These are phyloP conservation scores for Trypanosomatidae sp. DNA, from an alignment of 208 protist genomes.

Conservation along the genomic window DNA sequence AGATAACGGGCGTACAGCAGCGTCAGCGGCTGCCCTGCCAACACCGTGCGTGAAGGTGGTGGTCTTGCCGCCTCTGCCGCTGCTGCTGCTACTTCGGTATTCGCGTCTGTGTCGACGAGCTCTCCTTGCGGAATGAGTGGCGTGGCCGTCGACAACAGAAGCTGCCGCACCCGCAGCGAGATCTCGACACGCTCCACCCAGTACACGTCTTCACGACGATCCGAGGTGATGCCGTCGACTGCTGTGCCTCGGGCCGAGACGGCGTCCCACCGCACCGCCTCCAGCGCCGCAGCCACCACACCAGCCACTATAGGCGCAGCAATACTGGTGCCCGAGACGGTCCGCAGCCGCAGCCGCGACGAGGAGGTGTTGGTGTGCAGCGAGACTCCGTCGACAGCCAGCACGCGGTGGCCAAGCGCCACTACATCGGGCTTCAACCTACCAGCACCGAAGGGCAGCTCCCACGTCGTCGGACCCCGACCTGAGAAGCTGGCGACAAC, in stretches of 20 bases:
- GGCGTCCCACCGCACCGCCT: conserved; percentile 24
- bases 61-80: background rate
- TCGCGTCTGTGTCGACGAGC: no score
- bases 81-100: no score
- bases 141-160: conserved; percentile 11
- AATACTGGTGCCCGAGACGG: conserved; percentile 93
- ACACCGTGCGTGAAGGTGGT: background rate
- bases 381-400: conserved; percentile 24
- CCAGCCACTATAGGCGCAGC: conserved; percentile 96
- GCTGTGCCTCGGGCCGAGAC: background rate
- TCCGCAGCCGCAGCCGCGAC: conserved; percentile 25
- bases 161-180: conserved; percentile 16
- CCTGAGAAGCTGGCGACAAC: conserved; percentile 89
- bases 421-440: conserved; percentile 97
- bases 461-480: conserved; percentile 93
- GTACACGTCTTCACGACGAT: background rate
- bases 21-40: conserved; percentile 30
- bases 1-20: conserved; percentile 39
- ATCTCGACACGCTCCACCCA: background rate
- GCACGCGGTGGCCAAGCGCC: conserved; percentile 71
- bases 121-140: conserved; percentile 1
- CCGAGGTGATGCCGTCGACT: background rate
- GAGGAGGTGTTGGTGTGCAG: background rate
- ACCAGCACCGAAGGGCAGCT: conserved; percentile 92
- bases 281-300: conserved; percentile 82